Percentiles rank a stretch among this genome's conserved stretches.
phyloP scores from a whole-genome alignment of 2,329 filamentous ascomycete genomes.

The Lojkania enalia region DNA sequence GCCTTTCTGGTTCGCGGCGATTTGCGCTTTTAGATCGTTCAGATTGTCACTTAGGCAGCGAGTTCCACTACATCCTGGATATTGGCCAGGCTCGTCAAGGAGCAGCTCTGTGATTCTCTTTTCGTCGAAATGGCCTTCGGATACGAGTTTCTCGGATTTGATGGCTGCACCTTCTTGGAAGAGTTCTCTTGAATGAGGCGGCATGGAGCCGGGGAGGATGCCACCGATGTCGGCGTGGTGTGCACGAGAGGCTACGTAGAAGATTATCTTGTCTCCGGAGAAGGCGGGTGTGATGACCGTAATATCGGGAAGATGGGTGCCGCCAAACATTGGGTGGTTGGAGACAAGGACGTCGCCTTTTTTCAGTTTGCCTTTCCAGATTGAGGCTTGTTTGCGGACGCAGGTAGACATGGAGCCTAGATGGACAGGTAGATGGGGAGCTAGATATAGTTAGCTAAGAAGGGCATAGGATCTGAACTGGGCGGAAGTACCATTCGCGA shows the following conservation, averaged over 20 bases:
- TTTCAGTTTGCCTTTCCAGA: conserved; percentile 78
- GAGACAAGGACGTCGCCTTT: conserved; percentile 81
- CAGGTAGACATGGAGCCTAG: conserved; percentile 86
- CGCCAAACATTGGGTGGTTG: conserved; percentile 82
- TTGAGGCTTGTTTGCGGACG: conserved; percentile 74
- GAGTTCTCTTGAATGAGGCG: conserved; percentile 67
- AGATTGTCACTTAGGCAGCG: conserved; percentile 80
- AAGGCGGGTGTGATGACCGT: conserved; percentile 82
- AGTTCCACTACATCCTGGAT: conserved; percentile 77
- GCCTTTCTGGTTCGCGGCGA: conserved; percentile 84
- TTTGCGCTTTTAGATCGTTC: conserved; percentile 83
- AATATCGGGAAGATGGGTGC: conserved; percentile 82
- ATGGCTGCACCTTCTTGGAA: conserved; percentile 61
- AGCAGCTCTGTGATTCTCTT: conserved; percentile 72
- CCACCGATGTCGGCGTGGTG: conserved; percentile 87
- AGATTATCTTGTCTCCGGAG: conserved; percentile 73
- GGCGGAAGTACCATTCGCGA: conserved; percentile 64
- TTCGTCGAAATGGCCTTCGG: conserved; percentile 77
- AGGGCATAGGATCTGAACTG: background rate
- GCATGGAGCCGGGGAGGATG: conserved; percentile 82
- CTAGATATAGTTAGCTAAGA: conserved; percentile 33
- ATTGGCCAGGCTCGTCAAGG: conserved; percentile 71
- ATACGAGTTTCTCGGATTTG: conserved; percentile 68
- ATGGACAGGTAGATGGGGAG: conserved; percentile 80
- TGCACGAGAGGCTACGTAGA: conserved; percentile 78